Percentiles rank a stretch among this genome's conserved stretches.
Conservation (phyloP, 2,329 filamentous ascomycete genomes). For the Raffaelea ambrosiae region DNA sequence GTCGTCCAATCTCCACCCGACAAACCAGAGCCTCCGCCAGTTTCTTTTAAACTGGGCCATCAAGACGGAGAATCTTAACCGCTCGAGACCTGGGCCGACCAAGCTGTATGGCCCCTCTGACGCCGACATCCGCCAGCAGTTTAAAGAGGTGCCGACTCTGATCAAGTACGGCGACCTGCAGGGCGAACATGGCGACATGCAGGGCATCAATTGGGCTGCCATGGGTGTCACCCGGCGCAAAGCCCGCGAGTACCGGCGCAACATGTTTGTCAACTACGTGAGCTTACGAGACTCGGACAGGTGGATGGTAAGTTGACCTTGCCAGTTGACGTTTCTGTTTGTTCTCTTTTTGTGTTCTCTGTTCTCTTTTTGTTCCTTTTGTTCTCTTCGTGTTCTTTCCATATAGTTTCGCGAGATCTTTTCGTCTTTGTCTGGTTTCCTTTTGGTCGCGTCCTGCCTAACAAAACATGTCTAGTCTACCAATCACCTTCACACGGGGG, state of each 20-base stretch:
- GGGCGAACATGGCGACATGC: conserved; percentile 49
- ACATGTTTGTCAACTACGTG: conserved; percentile 49
- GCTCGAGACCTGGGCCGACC: no score
- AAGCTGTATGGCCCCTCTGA: no score
- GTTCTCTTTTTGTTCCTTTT: not conserved
- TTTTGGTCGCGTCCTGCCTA: no score
- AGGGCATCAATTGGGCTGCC: conserved; percentile 49
- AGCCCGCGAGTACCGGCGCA: conserved; percentile 37
- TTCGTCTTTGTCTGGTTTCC: no score
- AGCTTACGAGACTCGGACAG: conserved; percentile 40
- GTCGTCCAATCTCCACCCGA: no score
- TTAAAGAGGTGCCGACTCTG: not conserved
- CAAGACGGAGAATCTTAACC: no score
- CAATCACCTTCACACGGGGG: conserved; percentile 15
- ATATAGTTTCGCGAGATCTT: not conserved
- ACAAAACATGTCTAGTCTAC: conserved; percentile 1
- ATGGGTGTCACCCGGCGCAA: conserved; percentile 40
- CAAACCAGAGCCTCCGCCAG: no score
- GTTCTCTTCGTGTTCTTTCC: not conserved
- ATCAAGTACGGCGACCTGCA: conserved; percentile 35
- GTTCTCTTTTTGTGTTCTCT: not conserved
- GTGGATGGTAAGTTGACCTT: conserved; percentile 34
- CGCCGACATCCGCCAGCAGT: no score
- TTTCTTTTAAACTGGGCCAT: no score
- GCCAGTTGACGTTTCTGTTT: not conserved